phyloP scores from a whole-genome alignment of 2,329 filamentous ascomycete genomes.

The Fusarium musae region DNA sequence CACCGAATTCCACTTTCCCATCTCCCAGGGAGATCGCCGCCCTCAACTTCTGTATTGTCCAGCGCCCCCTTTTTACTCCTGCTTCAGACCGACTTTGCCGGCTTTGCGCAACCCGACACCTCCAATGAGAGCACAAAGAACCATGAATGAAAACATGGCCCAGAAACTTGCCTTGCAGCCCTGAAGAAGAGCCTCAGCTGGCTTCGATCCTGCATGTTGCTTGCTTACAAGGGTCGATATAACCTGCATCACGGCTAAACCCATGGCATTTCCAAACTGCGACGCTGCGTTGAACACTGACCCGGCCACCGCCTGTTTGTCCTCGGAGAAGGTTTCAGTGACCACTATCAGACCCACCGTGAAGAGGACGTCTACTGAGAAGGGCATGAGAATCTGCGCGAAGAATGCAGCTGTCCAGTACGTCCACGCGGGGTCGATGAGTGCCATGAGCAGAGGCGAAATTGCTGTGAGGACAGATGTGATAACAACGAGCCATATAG shows the following conservation, averaged over 20 bases:
- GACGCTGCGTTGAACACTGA: slow-evolving; percentile 70
- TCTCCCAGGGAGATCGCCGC: neutral
- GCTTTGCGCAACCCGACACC: slow-evolving; percentile 49
- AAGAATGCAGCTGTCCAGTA: slow-evolving; percentile 63
- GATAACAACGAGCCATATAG: slow-evolving; percentile 53
- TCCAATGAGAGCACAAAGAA: slow-evolving; percentile 53
- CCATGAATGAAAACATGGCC: slow-evolving; percentile 60
- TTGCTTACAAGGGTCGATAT: slow-evolving; percentile 55
- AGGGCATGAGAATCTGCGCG: slow-evolving; percentile 55
- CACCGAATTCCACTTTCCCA: neutral
- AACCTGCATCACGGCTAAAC: slow-evolving; percentile 59
- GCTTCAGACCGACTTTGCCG: slow-evolving; percentile 54
- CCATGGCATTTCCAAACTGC: slow-evolving; percentile 65
- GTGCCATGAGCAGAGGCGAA: slow-evolving; percentile 65
- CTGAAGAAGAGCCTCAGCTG: slow-evolving; percentile 53
- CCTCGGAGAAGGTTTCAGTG: slow-evolving; percentile 63
- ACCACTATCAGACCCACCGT: slow-evolving; percentile 67
- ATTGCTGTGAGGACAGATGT: slow-evolving; percentile 56
- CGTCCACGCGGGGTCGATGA: slow-evolving; percentile 57
- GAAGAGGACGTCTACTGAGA: slow-evolving; percentile 62
- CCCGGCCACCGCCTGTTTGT: slow-evolving; percentile 68
- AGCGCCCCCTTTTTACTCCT: slow-evolving; percentile 43
- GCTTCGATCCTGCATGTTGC: slow-evolving; percentile 41
- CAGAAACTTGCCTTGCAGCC: slow-evolving; percentile 63
- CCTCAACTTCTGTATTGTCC: neutral